Percentiles rank a stretch among this genome's conserved stretches.
Evolutionary conservation across 768 basidiomycete species (phyloP).

Genomic region (Tulasnella sp.): DNA sequence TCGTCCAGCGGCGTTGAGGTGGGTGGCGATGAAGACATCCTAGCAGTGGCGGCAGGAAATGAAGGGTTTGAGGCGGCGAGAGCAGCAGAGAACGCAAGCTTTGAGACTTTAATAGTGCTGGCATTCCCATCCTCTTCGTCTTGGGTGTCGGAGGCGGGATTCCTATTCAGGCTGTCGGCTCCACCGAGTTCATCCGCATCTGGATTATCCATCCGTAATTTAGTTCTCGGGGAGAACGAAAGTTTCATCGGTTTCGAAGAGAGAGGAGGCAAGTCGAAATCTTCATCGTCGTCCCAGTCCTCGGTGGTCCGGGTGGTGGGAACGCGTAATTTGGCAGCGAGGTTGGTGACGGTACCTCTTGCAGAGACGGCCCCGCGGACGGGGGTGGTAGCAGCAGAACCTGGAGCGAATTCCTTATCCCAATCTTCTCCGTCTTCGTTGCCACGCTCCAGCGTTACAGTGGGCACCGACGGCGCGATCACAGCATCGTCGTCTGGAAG

Average conservation of each 20-base stretch:
- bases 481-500: conserved; percentile 51
- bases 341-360: conserved; percentile 8
- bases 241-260: conserved; percentile 2
- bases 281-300: conserved; percentile 75
- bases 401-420: conserved; percentile 15
- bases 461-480: conserved; percentile 33
- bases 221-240: conserved; percentile 3
- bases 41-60: conserved; percentile 24
- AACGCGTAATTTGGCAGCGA: background rate
- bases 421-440: conserved; percentile 18
- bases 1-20: conserved; percentile 28
- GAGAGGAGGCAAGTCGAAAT: conserved; percentile 28
- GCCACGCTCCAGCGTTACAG: background rate
- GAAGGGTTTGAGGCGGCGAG: conserved; percentile 29
- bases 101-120: conserved; percentile 65
- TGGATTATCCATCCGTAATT: conserved; percentile 4
- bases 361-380: background rate
- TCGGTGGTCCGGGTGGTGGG: conserved; percentile 38
- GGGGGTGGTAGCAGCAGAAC: background rate
- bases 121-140: conserved; percentile 57
- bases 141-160: conserved; percentile 39
- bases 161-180: conserved; percentile 41
- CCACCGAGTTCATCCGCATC: background rate
- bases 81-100: background rate
- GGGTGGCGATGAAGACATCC: conserved; percentile 20